Conservation (phyloP, 768 basidiomycete species). For the Melanogaster broomeanus region DNA sequence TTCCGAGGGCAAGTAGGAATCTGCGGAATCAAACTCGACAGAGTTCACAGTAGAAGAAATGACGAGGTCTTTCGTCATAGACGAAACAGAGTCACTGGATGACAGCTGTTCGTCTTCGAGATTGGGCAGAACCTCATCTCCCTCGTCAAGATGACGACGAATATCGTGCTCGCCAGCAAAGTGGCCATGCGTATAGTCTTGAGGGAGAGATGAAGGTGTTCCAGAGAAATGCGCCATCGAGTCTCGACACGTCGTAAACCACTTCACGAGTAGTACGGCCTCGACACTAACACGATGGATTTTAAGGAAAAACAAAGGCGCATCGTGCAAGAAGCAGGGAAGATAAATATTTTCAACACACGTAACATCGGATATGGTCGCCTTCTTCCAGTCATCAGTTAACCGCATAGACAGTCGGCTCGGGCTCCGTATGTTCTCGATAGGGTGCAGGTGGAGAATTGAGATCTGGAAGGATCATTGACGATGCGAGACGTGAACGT, state of each 20-base stretch:
- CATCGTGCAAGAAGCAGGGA: too few relatives aligned
- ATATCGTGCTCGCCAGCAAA: constrained; percentile 37
- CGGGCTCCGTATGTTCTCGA: too few relatives aligned
- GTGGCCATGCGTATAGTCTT: constrained; percentile 60
- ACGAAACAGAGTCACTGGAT: not conserved
- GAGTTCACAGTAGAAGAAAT: not conserved
- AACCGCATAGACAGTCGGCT: not conserved
- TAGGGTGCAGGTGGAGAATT: too few relatives aligned
- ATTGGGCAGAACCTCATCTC: constrained; percentile 8
- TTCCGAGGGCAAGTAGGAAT: constrained; percentile 36
- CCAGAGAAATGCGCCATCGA: constrained; percentile 1
- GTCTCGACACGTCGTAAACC: too few relatives aligned
- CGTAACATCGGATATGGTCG: not conserved
- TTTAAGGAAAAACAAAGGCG: not conserved
- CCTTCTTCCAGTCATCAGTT: not conserved
- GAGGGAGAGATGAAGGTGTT: constrained; percentile 54
- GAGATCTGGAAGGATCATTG: too few relatives aligned
- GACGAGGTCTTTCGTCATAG: constrained; percentile 5
- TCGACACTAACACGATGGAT: not conserved
- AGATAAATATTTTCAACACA: not conserved
- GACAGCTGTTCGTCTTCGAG: not conserved
- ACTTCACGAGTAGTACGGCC: not conserved
- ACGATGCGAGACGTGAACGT: not conserved
- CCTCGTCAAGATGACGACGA: constrained; percentile 7
- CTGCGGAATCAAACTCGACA: not conserved